Evolutionary conservation across 495 filamentous ascomycete species (phyloP), one percentile per base, ranked within the genome.

Genomic region (Daldinia childiae): DNA sequence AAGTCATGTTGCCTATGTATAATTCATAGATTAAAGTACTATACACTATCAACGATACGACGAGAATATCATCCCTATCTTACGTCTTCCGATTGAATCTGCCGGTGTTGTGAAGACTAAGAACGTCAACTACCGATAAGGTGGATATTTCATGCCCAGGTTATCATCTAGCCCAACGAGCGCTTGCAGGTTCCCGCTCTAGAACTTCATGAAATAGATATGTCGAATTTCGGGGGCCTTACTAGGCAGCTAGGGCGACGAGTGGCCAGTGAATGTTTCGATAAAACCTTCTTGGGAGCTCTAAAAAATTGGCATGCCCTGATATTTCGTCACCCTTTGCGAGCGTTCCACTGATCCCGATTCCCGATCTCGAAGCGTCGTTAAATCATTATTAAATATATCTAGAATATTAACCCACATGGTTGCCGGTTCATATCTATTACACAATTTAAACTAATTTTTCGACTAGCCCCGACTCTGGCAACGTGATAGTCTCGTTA

Each of bases 401-500:
- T 45, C 21, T 43, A 21, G 54, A 54, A 54, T 26, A 41, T 26
- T 57, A 48, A n/a, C n/a, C 64, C 64, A 66, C 52, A 63, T 64
- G 69, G 45, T n/a, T 41, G 30, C 19, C 4, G 34, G 21, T 7
- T 29, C 27, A 30, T 55, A 58, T 54, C 62, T 59, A 68, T 60
- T 68, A 72, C 59, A 64, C 62, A 68, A 61, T 54, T 59, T 64
- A 56, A 19, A 60, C 56, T 57, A 29, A 43, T 15, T 63, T 69
- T 43, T 8, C 48, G 60, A 51, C 64, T 32, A 61, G 59, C 29
- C 55, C 64, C 59, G 59, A 34, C 17, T 34, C 62, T 50, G 58
- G 29, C 50, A 57, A 60, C 64, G 64, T 72, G 69, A 72, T 62
- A 50, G 48, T 64, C 62, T 72, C 64, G 59, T 50, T 19, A 64